Evolutionary conservation across 179 eudicot species (phyloP), one percentile per base, ranked within the genome.

Genomic region (Corrigiola litoralis): DNA sequence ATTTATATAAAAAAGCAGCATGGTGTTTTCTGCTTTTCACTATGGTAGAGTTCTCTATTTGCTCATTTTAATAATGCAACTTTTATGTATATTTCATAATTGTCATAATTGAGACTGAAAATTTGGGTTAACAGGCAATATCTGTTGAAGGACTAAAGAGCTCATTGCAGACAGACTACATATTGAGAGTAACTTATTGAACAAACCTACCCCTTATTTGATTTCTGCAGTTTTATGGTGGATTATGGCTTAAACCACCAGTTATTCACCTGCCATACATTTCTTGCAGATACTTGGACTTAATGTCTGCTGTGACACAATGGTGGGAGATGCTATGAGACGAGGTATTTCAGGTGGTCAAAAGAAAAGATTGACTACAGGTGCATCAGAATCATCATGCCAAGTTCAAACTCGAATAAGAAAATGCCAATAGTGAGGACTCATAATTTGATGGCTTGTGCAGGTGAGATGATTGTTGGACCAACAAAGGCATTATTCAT

Each of bases 271-370:
- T 6, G 24, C n/a, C 32, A 27, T 37, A 23, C 61, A 42, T 63
- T 37, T 41, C 48, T 52, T 52, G 33, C 83, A 91, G 95, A 88
- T 91, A 78, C 86, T 88, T 65, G 95, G 95, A 63, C 85, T 91
- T 44, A 95, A 91, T 75, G 63, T 84, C 2, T 91, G 97, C 65
- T 80, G 92, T 58, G 95, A 91, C 51, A 88, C 83, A 27, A 55
- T 86, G 65, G 75, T 66, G 47, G 97, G 97, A 42, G 90, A 90
- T 77, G 85, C 80, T 66, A 90, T 90, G 95, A 88, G 84, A 67
- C 79, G 88, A 84, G 97, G 97, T 29, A 80, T 90, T 53, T 88
- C 95, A 23, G 97, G 97, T 53, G 97, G 97, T 65, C 95, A 90
- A 68, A 90, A 90, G 85, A 90, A 90, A 77, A 85, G 97, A 77